Percentiles rank a stretch among this genome's conserved stretches.
phyloP scores from a whole-genome alignment of 306 rosid species.

The Calophaca sinica region DNA sequence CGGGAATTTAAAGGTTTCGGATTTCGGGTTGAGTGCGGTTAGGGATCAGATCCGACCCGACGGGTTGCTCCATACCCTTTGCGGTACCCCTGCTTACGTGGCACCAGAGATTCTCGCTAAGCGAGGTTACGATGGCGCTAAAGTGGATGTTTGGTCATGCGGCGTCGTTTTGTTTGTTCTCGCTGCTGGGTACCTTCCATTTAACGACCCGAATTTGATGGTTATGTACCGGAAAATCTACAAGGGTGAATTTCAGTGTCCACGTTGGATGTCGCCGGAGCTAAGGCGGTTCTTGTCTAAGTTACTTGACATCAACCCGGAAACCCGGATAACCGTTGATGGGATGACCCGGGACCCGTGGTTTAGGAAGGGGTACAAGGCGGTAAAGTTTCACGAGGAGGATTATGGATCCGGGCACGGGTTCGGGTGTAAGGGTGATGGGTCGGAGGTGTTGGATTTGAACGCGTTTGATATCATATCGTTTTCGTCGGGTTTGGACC shows the following conservation, averaged over 20 bases:
- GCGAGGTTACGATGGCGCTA: constrained; percentile 57
- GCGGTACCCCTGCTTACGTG: constrained; percentile 64
- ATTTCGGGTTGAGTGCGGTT: constrained; percentile 60
- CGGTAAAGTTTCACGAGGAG: constrained; percentile 44
- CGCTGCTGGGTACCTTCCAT: constrained; percentile 52
- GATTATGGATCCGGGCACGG: constrained; percentile 3
- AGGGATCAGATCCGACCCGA: constrained; percentile 55
- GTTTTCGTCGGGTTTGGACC: constrained; percentile 52
- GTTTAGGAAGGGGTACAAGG: constrained; percentile 51
- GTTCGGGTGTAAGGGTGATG: constrained; percentile 14
- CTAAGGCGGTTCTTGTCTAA: constrained; percentile 43
- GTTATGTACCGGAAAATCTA: constrained; percentile 54
- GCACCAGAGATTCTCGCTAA: constrained; percentile 57
- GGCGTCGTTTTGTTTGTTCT: constrained; percentile 57
- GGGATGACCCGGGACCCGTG: constrained; percentile 56
- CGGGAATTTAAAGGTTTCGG: constrained; percentile 54
- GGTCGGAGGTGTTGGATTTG: constrained; percentile 32
- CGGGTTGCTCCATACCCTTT: constrained; percentile 57
- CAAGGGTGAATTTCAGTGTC: constrained; percentile 57
- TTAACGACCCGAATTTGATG: constrained; percentile 58
- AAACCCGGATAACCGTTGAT: constrained; percentile 52
- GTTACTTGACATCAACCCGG: constrained; percentile 53
- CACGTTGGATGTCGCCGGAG: constrained; percentile 57
- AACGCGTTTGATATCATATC: constrained; percentile 55
- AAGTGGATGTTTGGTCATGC: constrained; percentile 60